These are phyloP conservation scores for Mollisia scopiformis DNA, from an alignment of 2,329 filamentous ascomycete species.

Conservation along the genomic window DNA sequence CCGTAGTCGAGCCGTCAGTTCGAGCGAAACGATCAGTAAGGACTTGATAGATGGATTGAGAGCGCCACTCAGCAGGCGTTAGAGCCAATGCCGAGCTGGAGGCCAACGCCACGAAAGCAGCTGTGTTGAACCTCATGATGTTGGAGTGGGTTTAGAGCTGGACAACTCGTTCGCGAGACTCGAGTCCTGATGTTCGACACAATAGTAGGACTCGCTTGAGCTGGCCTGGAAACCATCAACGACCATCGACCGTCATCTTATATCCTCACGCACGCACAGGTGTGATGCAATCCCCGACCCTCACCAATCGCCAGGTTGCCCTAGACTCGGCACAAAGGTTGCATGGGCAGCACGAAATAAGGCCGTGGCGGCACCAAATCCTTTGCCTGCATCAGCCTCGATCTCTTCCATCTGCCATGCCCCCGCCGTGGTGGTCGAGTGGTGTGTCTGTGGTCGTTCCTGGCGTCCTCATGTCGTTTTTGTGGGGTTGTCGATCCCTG, in stretches of 20 bases:
- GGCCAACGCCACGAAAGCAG: slow-evolving; percentile 11
- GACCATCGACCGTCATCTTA: neutral
- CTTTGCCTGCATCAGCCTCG: neutral
- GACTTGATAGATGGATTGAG: slow-evolving; percentile 48
- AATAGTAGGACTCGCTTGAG: neutral
- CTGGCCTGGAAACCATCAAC: neutral
- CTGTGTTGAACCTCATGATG: slow-evolving; percentile 22
- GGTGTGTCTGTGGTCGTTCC: neutral
- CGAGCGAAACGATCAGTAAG: slow-evolving; percentile 49
- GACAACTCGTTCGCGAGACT: neutral
- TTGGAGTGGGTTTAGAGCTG: neutral
- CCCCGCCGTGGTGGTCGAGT: no score
- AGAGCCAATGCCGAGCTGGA: slow-evolving; percentile 21
- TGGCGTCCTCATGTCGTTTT: neutral
- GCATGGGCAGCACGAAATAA: neutral
- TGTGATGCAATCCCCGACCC: no score
- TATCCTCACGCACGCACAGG: neutral
- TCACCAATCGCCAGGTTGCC: no score
- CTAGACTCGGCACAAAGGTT: slow-evolving; percentile 3
- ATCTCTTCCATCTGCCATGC: no score
- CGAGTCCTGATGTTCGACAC: neutral
- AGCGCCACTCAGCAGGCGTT: slow-evolving; percentile 40
- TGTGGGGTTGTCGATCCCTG: neutral
- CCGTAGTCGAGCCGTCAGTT: slow-evolving; percentile 39
- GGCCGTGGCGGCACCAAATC: neutral